Base-by-base conservation (phyloP, 2,329 filamentous ascomycete genomes). In the Pseudogymnoascus sp. region DNA sequence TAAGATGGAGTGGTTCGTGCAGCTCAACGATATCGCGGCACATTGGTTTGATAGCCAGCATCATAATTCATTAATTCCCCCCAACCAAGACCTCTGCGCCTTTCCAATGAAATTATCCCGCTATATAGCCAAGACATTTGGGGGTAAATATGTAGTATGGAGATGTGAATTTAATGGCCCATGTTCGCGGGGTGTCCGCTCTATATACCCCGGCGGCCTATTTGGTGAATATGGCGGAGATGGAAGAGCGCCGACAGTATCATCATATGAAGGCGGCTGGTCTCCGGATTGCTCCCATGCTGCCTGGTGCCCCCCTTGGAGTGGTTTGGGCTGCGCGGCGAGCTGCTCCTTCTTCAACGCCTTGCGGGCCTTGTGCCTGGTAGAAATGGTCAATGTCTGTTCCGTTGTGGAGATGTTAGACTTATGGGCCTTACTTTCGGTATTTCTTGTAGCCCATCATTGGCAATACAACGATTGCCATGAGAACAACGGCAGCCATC, bases 401-500 rank as follows among this genome's bases (percentile, higher is more conserved):
- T 27, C 15, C 10, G 39, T 15, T 13, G 35, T 6, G 9, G 58
- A 39, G 58, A 40, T 59, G 35, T 7, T 12, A 15, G 18, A 40
- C 8, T 39, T 25, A 37, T 27, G 33, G 9, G 58, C 21, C 33
- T 39, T 31, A 59, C 58, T 39, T 59, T 18, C n/a, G 33, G 27
- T 59, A 59, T 59, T 40, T 59, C 1, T 59, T 7, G 58, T 39
- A 59, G 21, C 58, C 58, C 18, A 59, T n/a, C 21, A 39, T 27
- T 37, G 58, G 58, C 13, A 59, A 12, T 10, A 59, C 35, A 25
- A 59, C 35, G 35, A 59, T 27, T 18, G 58, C 58, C 35, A 59
- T 39, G n/a, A 59, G 35, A 31, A 59, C 18, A 37, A 59, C 21
- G 33, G 58, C 58, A 6, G 58, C 58, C 58, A 59, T 59, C 29